A percentile compares a stretch with the other conserved stretches of the same genome.
These are phyloP conservation scores for Nicotiana knightiana DNA, from an alignment of 257 asterid genomes.

Conservation along the genomic window DNA sequence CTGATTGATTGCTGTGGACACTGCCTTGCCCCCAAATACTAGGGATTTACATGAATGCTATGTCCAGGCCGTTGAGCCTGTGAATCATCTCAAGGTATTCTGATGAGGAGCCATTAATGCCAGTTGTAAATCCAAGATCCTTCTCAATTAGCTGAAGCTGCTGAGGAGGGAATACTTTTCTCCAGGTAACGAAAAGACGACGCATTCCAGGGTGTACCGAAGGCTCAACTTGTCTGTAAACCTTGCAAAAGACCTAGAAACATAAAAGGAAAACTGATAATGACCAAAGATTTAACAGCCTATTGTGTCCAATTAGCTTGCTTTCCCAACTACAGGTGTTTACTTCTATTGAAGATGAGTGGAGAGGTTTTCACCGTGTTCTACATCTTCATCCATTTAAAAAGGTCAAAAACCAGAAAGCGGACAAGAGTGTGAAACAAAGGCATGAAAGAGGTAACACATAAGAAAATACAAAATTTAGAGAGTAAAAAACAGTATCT, in stretches of 20 bases:
- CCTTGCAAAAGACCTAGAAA: slow-evolving; percentile 76
- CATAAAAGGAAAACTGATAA: background rate
- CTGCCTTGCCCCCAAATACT: slow-evolving; percentile 84
- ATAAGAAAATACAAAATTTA: slow-evolving; percentile 3
- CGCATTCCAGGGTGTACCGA: slow-evolving; percentile 69
- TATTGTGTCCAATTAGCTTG: background rate
- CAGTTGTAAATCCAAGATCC: slow-evolving; percentile 66
- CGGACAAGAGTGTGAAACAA: background rate
- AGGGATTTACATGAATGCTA: slow-evolving; percentile 87
- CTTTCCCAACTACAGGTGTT: background rate
- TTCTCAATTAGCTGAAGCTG: slow-evolving; percentile 67
- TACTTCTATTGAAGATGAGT: background rate
- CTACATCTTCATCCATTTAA: background rate
- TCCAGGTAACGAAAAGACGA: slow-evolving; percentile 91
- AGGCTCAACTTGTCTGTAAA: slow-evolving; percentile 75
- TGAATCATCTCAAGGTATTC: slow-evolving; percentile 46
- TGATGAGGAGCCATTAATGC: slow-evolving; percentile 51
- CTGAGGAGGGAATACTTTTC: slow-evolving; percentile 70
- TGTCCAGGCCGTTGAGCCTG: slow-evolving; percentile 67
- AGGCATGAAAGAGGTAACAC: background rate
- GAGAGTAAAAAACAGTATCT: background rate
- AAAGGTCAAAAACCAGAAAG: background rate
- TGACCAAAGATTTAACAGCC: background rate
- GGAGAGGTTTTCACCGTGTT: background rate
- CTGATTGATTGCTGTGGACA: slow-evolving; percentile 51